Conservation (phyloP, 805 yeast species). For the Cyberlindnera euphorbiae region DNA sequence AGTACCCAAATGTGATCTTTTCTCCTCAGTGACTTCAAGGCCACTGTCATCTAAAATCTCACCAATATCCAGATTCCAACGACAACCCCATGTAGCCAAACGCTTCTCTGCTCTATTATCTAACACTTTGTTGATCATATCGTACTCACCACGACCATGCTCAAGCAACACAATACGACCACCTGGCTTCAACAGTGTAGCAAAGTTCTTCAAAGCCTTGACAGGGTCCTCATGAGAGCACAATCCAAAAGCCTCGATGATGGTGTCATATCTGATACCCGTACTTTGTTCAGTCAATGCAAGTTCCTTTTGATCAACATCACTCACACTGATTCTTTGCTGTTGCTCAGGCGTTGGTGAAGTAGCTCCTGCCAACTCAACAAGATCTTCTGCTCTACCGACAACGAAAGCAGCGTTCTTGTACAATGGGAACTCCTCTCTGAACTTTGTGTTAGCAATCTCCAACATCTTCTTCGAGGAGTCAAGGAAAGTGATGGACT, state of each 20-base stretch:
- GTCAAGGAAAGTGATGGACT: constrained; percentile 81
- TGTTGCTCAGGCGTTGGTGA: constrained; percentile 13
- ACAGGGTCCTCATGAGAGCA: constrained; percentile 97
- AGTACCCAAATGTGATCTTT: constrained; percentile 84
- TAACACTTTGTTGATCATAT: constrained; percentile 69
- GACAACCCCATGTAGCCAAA: constrained; percentile 90
- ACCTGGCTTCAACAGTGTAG: constrained; percentile 70
- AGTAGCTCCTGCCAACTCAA: constrained; percentile 42
- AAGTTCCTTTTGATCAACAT: constrained; percentile 23
- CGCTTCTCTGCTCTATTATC: constrained; percentile 82
- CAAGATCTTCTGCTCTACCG: constrained; percentile 82
- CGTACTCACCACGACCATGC: constrained; percentile 86
- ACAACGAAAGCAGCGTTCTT: constrained; percentile 80
- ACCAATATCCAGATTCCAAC: constrained; percentile 95
- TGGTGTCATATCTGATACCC: constrained; percentile 75
- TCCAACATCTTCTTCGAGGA: constrained; percentile 84
- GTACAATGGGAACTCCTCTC: constrained; percentile 59
- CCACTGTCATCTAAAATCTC: constrained; percentile 82
- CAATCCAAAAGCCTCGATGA: constrained; percentile 89
- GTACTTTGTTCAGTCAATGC: constrained; percentile 23
- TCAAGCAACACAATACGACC: constrained; percentile 86
- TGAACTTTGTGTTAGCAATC: constrained; percentile 68
- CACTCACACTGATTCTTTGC: constrained; percentile 15
- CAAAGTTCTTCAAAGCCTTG: constrained; percentile 70
- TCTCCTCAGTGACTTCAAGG: constrained; percentile 73